Evolutionary conservation across 73 alveolate species (phyloP), one percentile per base, ranked within the genome.

Genomic region (Tetrahymena thermophila): DNA sequence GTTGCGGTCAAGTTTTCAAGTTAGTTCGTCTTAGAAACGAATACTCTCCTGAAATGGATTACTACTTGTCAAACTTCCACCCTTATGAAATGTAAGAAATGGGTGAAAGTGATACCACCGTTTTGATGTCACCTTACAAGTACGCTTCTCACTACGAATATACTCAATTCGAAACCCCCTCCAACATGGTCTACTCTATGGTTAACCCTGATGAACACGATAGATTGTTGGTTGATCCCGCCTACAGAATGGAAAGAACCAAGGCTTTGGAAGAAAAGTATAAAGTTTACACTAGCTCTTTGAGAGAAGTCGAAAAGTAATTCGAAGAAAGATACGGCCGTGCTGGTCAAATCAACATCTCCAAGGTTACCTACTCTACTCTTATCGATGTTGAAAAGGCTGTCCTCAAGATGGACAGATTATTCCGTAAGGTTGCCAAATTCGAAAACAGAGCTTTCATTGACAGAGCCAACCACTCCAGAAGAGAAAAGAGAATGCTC

Each of bases 401-500:
- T 35, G 96, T 98, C 94, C 95, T 98, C 35, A 97, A 94, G 94
- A 94, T 97, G 40, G 99, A 98, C 96, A 97, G 99, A 97, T 85
- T 96, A 42, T 96, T 97, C 97, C 89, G 95, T 93, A 97, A 96
- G 94, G 97, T 97, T 40, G 97, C 97, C 93, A 96, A 96, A 93
- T 98, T 96, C 98, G 93, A 97, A 28, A 96, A 94, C 35, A 97
- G 99, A 95, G 96, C 94, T 84, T 96, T 97, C 97, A 50, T 96
- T 35, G 99, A 98, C 93, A 97, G 97, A 19, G 98, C 95, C 43
- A 96, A 97, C 95, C 99, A 98, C 96, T 99, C 97, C 37, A 97
- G 99, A 96, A 96, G 99, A 93, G 99, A 98, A 97, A 93, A 89
- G 84, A 97, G 99, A 96, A 97, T 98, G 99, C 98, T 97, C 21